Evolutionary conservation across 148 eudicot species (phyloP).

Genomic region (Tetragonia tetragonoides): DNA sequence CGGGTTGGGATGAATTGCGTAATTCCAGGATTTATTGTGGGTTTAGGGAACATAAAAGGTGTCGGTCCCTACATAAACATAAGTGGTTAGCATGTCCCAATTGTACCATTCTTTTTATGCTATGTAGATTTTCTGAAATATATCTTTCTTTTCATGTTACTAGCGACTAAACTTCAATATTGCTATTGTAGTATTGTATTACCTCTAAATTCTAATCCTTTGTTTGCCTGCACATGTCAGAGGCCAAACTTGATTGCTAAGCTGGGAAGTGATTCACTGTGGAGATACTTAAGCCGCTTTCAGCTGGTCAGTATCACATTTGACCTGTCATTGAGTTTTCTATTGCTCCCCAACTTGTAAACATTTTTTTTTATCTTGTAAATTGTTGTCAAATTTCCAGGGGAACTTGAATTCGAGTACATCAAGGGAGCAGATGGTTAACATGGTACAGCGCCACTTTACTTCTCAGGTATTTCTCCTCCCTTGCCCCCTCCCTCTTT

Average conservation of each 20-base stretch:
- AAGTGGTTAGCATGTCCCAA: constrained; percentile 7
- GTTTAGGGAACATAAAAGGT: background rate
- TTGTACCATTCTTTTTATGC: background rate
- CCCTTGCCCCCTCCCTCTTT: background rate
- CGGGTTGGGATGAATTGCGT: background rate
- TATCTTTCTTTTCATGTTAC: too few relatives aligned
- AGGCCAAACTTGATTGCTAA: constrained; percentile 56
- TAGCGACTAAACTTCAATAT: too few relatives aligned
- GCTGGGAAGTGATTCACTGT: constrained; percentile 77
- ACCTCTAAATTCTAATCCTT: too few relatives aligned
- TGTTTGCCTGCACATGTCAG: constrained; percentile 34
- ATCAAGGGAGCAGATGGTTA: constrained; percentile 67
- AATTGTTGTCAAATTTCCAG: constrained; percentile 33
- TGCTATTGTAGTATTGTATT: too few relatives aligned
- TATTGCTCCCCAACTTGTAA: background rate
- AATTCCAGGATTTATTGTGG: background rate
- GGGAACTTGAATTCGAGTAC: constrained; percentile 53
- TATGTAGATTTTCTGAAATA: background rate
- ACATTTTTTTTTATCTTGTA: background rate
- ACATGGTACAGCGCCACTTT: constrained; percentile 74
- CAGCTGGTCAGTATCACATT: constrained; percentile 57
- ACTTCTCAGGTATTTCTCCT: constrained; percentile 60
- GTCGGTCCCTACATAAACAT: constrained; percentile 13
- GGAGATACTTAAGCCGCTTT: constrained; percentile 85
- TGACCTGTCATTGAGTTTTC: background rate